phyloP scores from a whole-genome alignment of 371 early-diverging fungal species.

The Lichtheimia corymbifera region DNA sequence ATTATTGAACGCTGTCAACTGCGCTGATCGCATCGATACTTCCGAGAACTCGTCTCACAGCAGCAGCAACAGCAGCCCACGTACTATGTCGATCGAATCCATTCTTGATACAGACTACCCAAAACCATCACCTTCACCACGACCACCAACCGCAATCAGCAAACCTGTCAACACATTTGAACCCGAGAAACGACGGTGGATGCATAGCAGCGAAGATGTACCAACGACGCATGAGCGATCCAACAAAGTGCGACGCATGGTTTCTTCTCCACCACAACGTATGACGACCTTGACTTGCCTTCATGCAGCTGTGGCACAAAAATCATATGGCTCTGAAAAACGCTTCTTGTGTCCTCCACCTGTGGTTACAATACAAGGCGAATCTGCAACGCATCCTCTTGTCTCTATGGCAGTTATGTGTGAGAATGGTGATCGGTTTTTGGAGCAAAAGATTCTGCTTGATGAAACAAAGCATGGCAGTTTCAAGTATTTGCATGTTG shows the following conservation, averaged over 20 bases:
- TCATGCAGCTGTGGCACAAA: constrained; percentile 80
- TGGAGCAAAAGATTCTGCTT: constrained; percentile 58
- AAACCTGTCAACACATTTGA: constrained; percentile 2
- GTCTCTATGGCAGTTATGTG: constrained; percentile 69
- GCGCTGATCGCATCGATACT: constrained; percentile 34
- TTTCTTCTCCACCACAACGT: constrained; percentile 9
- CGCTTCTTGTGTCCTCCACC: constrained; percentile 89
- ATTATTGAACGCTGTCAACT: constrained; percentile 41
- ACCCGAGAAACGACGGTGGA: constrained; percentile 12
- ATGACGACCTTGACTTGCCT: constrained; percentile 58
- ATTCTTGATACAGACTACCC: constrained; percentile 31
- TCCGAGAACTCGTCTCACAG: constrained; percentile 15
- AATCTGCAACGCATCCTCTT: constrained; percentile 16
- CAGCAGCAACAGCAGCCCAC: constrained; percentile 8
- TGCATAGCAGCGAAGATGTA: neutral
- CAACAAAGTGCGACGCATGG: constrained; percentile 12
- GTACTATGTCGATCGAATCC: constrained; percentile 47
- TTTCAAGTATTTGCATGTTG: constrained; percentile 75
- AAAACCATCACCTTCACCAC: neutral
- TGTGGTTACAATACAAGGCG: constrained; percentile 58
- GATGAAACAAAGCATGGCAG: constrained; percentile 58
- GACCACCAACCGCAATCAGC: too few relatives aligned
- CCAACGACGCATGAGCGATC: constrained; percentile 2
- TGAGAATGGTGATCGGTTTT: constrained; percentile 36
- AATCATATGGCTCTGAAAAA: constrained; percentile 89